Percentiles rank a stretch among this genome's conserved stretches.
Evolutionary conservation across 768 basidiomycete genomes (phyloP).

Genomic region (Pholiota molesta): DNA sequence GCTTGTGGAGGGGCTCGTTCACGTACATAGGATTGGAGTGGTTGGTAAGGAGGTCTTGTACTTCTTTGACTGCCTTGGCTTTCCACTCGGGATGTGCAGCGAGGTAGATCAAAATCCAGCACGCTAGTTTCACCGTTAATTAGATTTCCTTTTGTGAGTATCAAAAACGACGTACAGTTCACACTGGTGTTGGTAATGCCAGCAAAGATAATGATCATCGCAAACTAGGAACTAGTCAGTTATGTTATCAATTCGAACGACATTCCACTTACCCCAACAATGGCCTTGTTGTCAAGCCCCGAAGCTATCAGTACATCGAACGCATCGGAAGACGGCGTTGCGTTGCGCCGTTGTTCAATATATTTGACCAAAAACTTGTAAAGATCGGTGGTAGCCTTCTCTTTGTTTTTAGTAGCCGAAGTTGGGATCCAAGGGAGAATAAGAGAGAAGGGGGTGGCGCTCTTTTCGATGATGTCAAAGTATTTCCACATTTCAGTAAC

Average conservation of each 20-base stretch:
- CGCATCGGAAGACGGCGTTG: constrained; percentile 29
- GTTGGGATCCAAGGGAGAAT: constrained; percentile 40
- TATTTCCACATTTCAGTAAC: constrained; percentile 26
- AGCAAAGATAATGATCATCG: constrained; percentile 34
- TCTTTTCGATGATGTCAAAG: constrained; percentile 36
- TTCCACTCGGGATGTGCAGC: constrained; percentile 38
- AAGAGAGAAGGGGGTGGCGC: constrained; percentile 32
- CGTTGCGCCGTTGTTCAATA: constrained; percentile 29
- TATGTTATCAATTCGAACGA: not conserved
- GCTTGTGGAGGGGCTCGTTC: constrained; percentile 34
- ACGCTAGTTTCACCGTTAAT: constrained; percentile 34
- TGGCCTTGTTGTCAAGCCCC: constrained; percentile 29
- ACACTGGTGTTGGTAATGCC: constrained; percentile 31
- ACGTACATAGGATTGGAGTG: constrained; percentile 26
- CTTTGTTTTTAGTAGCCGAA: constrained; percentile 29
- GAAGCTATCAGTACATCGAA: constrained; percentile 37
- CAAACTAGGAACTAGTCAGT: constrained; percentile 16
- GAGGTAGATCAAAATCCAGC: constrained; percentile 40
- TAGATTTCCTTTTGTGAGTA: too few relatives aligned
- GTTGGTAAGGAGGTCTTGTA: constrained; percentile 31
- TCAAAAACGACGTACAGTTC: constrained; percentile 31
- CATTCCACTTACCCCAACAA: constrained; percentile 25
- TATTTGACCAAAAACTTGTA: constrained; percentile 28
- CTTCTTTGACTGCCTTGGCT: constrained; percentile 29
- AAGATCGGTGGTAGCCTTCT: constrained; percentile 32